A percentile compares a stretch with the other conserved stretches of the same genome.
phyloP scores from a whole-genome alignment of 108 stramenopile species.

The Seminavis robusta region DNA sequence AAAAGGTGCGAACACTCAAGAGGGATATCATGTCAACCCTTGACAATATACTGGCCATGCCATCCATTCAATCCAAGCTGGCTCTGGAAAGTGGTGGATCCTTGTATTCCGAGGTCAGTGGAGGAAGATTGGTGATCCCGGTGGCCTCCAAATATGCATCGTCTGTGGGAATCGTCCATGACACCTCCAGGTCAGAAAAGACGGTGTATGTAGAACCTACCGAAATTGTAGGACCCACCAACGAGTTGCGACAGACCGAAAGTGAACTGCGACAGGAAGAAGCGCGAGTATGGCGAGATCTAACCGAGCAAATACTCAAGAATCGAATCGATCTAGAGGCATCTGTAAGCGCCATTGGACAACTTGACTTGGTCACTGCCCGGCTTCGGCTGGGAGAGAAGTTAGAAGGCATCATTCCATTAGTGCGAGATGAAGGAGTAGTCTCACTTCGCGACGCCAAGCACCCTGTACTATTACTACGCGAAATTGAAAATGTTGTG shows the following conservation, averaged over 20 bases:
- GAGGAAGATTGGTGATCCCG: constrained; percentile 67
- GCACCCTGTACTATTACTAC: constrained; percentile 85
- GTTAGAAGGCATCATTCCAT: constrained; percentile 70
- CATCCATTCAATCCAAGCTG: constrained; percentile 65
- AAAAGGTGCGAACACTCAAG: constrained; percentile 48
- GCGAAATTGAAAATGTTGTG: constrained; percentile 66
- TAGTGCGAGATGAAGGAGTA: constrained; percentile 76
- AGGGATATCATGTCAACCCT: constrained; percentile 58
- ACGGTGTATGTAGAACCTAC: constrained; percentile 92
- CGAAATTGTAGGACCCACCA: constrained; percentile 85
- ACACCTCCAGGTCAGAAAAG: constrained; percentile 81
- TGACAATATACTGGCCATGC: constrained; percentile 45
- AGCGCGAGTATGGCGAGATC: constrained; percentile 61
- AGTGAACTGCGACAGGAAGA: constrained; percentile 73
- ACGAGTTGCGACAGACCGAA: constrained; percentile 78
- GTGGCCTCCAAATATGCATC: constrained; percentile 38
- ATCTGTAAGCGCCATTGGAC: constrained; percentile 53
- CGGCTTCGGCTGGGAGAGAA: constrained; percentile 64
- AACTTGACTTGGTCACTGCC: constrained; percentile 78
- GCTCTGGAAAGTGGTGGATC: constrained; percentile 73
- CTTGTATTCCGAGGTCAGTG: constrained; percentile 59
- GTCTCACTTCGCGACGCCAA: constrained; percentile 73
- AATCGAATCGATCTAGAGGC: constrained; percentile 43
- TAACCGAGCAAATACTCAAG: constrained; percentile 54
- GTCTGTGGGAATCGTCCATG: constrained; percentile 86